Conservation (phyloP, 2,329 filamentous ascomycete genomes). For the Colletotrichum graminicola region DNA sequence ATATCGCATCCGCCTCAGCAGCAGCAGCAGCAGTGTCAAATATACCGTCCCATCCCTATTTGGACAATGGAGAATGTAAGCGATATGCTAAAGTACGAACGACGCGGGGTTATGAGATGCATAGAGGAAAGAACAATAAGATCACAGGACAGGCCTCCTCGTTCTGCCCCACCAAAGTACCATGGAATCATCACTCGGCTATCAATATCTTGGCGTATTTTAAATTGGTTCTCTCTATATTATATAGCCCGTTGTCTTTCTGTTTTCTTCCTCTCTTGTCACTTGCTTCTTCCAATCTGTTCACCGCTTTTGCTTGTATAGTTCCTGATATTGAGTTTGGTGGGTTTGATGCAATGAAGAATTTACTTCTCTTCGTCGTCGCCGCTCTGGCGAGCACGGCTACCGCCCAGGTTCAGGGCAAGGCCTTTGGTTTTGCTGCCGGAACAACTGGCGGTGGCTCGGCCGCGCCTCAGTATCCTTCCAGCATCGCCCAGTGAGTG, state of each 20-base stretch:
- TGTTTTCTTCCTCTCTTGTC: too few relatives aligned
- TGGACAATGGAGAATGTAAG: slow-evolving; percentile 4
- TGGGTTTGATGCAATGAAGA: slow-evolving; percentile 22
- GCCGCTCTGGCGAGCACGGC: slow-evolving; percentile 42
- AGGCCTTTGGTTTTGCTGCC: slow-evolving; percentile 49
- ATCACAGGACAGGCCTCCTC: slow-evolving; percentile 10
- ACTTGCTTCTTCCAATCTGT: background rate
- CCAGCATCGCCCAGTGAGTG: slow-evolving; percentile 33
- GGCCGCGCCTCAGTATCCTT: slow-evolving; percentile 57
- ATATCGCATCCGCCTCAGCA: background rate
- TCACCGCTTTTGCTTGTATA: background rate
- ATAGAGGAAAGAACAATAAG: background rate
- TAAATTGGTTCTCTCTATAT: background rate
- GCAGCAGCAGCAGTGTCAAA: background rate
- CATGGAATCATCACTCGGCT: background rate
- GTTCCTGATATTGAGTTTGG: background rate
- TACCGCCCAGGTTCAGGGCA: slow-evolving; percentile 48
- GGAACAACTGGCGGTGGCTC: slow-evolving; percentile 65
- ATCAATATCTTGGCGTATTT: slow-evolving; percentile 8
- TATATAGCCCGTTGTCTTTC: background rate
- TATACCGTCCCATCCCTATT: slow-evolving; percentile 20
- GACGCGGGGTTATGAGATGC: background rate
- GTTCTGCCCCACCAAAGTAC: slow-evolving; percentile 11
- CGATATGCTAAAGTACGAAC: background rate
- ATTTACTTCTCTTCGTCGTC: slow-evolving; percentile 39